Base-by-base conservation (phyloP, 169 alveolate species). In the Plasmodium gonderi region DNA sequence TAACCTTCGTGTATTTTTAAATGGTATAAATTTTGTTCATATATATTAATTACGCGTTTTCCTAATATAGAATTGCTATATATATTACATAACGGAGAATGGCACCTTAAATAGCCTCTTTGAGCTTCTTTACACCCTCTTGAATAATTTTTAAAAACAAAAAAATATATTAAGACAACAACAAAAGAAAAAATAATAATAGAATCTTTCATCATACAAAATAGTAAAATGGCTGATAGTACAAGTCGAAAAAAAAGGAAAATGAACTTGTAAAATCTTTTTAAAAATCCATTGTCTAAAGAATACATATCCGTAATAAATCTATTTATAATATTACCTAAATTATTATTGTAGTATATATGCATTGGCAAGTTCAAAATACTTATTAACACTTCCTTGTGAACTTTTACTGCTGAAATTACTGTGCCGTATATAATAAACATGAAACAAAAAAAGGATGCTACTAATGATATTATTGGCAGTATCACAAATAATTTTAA, bases 101-200 rank as follows among this genome's bases (percentile, higher is more conserved):
- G 93, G 40, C 91, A 91, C 9, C 92, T 67, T 80, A 94, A 77
- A 31, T 91, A 94, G 7, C 93, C 82, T 64, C 96, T 90, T 78
- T 94, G 96, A 6, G 95, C 95, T 75, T 94, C 96, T 90, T 94
- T 94, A 91, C 92, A 94, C 14, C 95, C 92, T 81, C 36, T 69
- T 6, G 85, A 94, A 67, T n/a, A 94, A 78, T 67, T 82, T 68
- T 72, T 68, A 72, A 82, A 82, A 82, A 82, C 92, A 69, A 82
- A 67, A 68, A 69, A 82, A 60, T 90, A 17, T 9, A 79, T 38
- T 90, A 94, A 64, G 29, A 91, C 11, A 49, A 80, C 31, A 42
- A 91, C 8, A 77, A 26, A 40, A 17, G 91, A 54, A 75, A 94
- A 42, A 80, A 79, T 33, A 75, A 79, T 12, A 94, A 67, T 33